phyloP scores from a whole-genome alignment of 139 green algal species.

The Raphidocelis subcapitata region DNA sequence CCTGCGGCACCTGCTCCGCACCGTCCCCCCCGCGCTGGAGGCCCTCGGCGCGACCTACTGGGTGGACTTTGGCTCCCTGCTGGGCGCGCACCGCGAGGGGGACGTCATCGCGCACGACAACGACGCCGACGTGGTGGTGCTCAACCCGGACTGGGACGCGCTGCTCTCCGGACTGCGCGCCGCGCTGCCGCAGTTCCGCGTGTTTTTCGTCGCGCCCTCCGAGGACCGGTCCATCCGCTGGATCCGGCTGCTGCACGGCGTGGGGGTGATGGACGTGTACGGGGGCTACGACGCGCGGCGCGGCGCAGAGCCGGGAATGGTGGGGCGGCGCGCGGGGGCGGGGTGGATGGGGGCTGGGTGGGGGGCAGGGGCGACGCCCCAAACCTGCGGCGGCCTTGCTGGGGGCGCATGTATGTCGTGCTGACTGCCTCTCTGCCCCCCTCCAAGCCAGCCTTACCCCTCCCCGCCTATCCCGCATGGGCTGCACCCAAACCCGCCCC shows the following conservation, averaged over 20 bases:
- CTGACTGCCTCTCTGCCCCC: no score
- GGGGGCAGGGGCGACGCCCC: no score
- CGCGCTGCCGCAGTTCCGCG: slow-evolving; percentile 21
- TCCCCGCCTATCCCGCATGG: no score
- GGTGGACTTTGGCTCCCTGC: slow-evolving; percentile 43
- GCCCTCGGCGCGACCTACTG: slow-evolving; percentile 23
- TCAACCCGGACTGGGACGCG: slow-evolving; percentile 42
- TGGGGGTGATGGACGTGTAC: slow-evolving; percentile 45
- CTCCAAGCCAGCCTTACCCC: no score
- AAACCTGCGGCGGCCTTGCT: no score
- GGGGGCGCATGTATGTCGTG: no score
- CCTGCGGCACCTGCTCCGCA: slow-evolving; percentile 14
- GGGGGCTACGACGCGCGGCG: background rate
- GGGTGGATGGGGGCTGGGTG: no score
- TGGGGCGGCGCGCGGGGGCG: no score
- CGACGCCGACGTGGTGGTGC: slow-evolving; percentile 48
- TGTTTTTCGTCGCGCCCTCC: slow-evolving; percentile 31
- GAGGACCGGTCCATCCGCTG: slow-evolving; percentile 37
- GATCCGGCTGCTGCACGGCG: slow-evolving; percentile 35
- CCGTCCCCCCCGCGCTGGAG: slow-evolving; percentile 27
- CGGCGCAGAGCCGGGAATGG: no score
- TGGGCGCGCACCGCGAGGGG: slow-evolving; percentile 41
- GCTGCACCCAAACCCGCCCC: no score
- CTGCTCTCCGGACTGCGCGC: slow-evolving; percentile 27
- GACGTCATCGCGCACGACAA: slow-evolving; percentile 59